phyloP scores from a whole-genome alignment of 2,329 filamentous ascomycete genomes.

The Drechmeria coniospora region DNA sequence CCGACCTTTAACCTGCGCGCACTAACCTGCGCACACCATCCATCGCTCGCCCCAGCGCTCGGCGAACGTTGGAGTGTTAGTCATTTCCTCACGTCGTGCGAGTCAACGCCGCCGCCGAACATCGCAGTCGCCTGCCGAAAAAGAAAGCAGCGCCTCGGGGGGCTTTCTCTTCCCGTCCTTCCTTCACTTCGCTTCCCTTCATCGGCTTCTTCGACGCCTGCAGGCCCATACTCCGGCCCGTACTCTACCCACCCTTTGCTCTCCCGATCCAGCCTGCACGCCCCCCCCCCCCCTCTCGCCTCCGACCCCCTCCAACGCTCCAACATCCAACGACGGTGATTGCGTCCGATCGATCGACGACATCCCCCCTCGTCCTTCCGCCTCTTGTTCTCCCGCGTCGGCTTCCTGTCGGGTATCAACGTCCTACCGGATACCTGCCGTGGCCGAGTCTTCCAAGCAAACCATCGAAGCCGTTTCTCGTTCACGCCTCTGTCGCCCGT shows the following conservation, averaged over 20 bases:
- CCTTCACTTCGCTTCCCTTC: neutral
- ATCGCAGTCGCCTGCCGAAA: conserved; percentile 2
- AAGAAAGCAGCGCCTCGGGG: conserved; percentile 1
- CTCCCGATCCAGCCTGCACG: neutral
- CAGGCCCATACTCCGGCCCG: neutral
- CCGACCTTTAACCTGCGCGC: no score
- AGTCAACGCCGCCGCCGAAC: conserved; percentile 1
- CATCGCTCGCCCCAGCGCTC: neutral
- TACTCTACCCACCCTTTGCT: neutral
- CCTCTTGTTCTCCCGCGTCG: conserved; percentile 9
- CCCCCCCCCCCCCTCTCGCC: neutral
- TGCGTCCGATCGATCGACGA: neutral
- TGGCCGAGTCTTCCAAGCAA: conserved; percentile 4
- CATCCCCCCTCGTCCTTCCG: conserved; percentile 8
- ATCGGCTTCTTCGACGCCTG: neutral
- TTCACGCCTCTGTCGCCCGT: conserved; percentile 6
- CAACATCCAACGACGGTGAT: no score
- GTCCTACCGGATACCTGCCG: conserved; percentile 18
- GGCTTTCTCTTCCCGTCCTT: no score
- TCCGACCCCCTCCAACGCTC: neutral
- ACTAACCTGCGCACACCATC: no score
- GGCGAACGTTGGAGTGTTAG: conserved; percentile 7
- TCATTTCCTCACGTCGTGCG: conserved; percentile 1
- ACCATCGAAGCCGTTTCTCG: no score
- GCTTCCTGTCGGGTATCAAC: no score